Base-by-base conservation (phyloP, 2,329 filamentous ascomycete species). In the Leptographium procerum region DNA sequence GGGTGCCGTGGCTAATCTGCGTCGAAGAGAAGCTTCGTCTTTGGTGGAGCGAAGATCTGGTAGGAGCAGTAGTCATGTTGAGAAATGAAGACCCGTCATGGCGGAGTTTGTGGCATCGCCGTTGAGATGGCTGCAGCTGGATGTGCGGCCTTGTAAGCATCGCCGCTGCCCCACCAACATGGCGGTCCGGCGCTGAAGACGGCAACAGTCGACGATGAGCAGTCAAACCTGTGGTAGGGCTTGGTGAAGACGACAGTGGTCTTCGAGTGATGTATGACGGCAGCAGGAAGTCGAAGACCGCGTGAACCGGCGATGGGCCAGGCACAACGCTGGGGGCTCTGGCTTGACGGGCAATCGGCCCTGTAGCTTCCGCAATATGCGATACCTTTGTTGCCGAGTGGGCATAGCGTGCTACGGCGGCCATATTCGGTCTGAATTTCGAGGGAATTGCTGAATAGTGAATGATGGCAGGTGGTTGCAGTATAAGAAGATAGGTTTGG, bases 1-100 rank as follows among this genome's bases (percentile, higher is more conserved):
- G 70, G 0, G 83, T 85, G 60, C 71, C 73, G 31, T 65, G 63
- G 55, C 67, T 67, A 8, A 65, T 26, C 0, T 67, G 40, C 2
- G 77, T 72, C 24, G 69, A 68, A 29, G 72, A 69, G 59, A 81
- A 80, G 1, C 4, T 19, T 10, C 53, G 26, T 16, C 22, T 26
- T 28, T 50, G 54, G 14, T 26, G 54, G 7, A 54, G 19, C 40
- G 40, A 43, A 7, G 7, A 43, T 43, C 16, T n/a, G 28, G 8
- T 33, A 10, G 50, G 19, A 31, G 48, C 19, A 13, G 51, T 24
- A 22, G 31, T 22, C n/a, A 36, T 29, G 19, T 13, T 33, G 26
- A 11, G 31, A n/a, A 36, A 8, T 6, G 2, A 34, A 43, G 24
- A 11, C 11, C 31, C 24, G 26, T 9, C 24, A 4, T 31, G 22